Conservation (phyloP, 345 rosid species). For the Combretum micranthum region DNA sequence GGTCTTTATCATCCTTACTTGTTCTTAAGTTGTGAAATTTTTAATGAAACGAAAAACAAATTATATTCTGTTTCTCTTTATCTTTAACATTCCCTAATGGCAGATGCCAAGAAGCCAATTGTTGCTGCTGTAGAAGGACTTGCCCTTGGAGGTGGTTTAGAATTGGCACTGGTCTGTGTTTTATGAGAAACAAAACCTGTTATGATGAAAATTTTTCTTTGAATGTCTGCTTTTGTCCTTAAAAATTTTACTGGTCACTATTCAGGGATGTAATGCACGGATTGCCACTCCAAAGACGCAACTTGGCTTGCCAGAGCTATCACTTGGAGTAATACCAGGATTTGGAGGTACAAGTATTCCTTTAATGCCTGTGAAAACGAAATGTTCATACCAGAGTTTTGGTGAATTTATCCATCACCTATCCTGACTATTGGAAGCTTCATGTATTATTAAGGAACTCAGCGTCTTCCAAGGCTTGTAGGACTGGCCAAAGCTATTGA, state of each 20-base stretch:
- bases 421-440: not conserved
- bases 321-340: conserved; percentile 92
- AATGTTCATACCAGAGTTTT: not conserved
- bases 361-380: not conserved
- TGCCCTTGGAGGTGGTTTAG: conserved; percentile 98
- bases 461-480: conserved; percentile 90
- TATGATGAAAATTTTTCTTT: conserved; percentile 1
- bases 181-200: conserved; percentile 1
- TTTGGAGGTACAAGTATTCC: conserved; percentile 56
- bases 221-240: not conserved
- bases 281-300: conserved; percentile 72
- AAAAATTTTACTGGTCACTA: not conserved
- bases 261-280: conserved; percentile 91
- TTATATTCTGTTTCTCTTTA: too few relatives aligned
- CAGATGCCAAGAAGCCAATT: conserved; percentile 85
- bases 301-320: conserved; percentile 82
- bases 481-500: conserved; percentile 85
- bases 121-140: conserved; percentile 97
- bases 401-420: not conserved
- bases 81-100: not conserved
- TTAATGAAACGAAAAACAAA: too few relatives aligned
- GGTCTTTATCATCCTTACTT: conserved; percentile 26
- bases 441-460: conserved; percentile 61
- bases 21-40: too few relatives aligned
- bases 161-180: conserved; percentile 71